Evolutionary conservation across 352 stramenopile genomes (phyloP).

Genomic region (Pythium grandisporangium): DNA sequence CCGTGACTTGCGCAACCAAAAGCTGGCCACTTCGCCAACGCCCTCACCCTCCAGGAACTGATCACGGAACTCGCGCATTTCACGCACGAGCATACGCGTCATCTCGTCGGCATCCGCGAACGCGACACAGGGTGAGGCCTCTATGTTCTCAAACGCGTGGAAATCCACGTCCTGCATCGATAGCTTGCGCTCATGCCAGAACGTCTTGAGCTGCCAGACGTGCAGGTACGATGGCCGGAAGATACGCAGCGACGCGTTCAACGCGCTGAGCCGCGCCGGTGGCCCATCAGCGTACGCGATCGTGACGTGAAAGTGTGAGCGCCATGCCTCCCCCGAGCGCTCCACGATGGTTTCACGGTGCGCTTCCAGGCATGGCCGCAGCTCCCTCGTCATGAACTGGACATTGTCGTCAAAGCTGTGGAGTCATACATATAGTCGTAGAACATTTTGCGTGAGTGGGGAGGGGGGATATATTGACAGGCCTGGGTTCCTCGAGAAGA

Average conservation of each 20-base stretch:
- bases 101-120: conserved; percentile 70
- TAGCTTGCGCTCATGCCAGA: conserved; percentile 96
- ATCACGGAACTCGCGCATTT: conserved; percentile 88
- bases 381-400: conserved; percentile 93
- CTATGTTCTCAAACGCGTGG: conserved; percentile 96
- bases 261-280: conserved; percentile 91
- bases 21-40: conserved; percentile 87
- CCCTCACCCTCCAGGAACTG: conserved; percentile 70
- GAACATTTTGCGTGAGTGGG: no score
- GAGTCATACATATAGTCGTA: no score
- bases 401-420: conserved; percentile 96
- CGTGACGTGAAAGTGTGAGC: conserved; percentile 92
- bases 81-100: conserved; percentile 83
- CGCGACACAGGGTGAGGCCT: conserved; percentile 89
- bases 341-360: conserved; percentile 92
- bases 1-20: conserved; percentile 98
- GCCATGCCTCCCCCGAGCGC: conserved; percentile 88
- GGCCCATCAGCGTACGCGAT: conserved; percentile 96
- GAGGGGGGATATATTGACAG: no score
- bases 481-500: no score
- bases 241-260: conserved; percentile 93
- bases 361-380: conserved; percentile 91
- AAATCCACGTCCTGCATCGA: conserved; percentile 95
- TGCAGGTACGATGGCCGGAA: conserved; percentile 96
- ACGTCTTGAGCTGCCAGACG: conserved; percentile 98